phyloP scores from a whole-genome alignment of 1,139 yeast species.

The Candida sojae region DNA sequence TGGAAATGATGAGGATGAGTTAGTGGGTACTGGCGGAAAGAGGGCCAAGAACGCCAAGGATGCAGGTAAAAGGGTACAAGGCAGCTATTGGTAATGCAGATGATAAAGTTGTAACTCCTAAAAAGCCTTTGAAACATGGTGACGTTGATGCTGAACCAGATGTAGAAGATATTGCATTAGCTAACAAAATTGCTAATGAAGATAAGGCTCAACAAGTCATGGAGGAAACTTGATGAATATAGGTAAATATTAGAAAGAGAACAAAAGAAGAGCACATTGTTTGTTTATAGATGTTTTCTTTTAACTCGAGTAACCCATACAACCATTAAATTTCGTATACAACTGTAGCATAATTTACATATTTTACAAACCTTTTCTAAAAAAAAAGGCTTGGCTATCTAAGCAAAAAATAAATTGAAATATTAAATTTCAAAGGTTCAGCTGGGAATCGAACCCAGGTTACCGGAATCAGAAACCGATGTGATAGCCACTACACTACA shows the following conservation, averaged over 20 bases:
- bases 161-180: background rate
- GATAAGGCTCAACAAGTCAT: constrained; percentile 14
- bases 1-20: constrained; percentile 42
- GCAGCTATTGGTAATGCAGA: constrained; percentile 5
- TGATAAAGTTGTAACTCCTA: constrained; percentile 3
- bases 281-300: background rate
- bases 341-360: background rate
- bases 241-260: background rate
- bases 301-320: background rate
- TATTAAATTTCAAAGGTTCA: constrained; percentile 21
- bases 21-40: constrained; percentile 22
- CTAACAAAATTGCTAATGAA: constrained; percentile 6
- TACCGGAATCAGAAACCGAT: constrained; percentile 39
- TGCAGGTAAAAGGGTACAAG: constrained; percentile 7
- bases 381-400: too few species aligned
- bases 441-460: constrained; percentile 43
- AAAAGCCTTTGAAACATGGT: background rate
- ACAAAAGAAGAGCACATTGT: too few species aligned
- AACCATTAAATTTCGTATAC: too few species aligned
- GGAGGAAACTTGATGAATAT: constrained; percentile 7
- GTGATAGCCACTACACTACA: constrained; percentile 39
- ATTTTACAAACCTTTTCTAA: too few species aligned
- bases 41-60: constrained; percentile 7
- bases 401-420: constrained; percentile 4
- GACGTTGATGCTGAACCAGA: constrained; percentile 2